Evolutionary conservation across 2,329 filamentous ascomycete species (phyloP).

Genomic region (Sporothrix schenckii): DNA sequence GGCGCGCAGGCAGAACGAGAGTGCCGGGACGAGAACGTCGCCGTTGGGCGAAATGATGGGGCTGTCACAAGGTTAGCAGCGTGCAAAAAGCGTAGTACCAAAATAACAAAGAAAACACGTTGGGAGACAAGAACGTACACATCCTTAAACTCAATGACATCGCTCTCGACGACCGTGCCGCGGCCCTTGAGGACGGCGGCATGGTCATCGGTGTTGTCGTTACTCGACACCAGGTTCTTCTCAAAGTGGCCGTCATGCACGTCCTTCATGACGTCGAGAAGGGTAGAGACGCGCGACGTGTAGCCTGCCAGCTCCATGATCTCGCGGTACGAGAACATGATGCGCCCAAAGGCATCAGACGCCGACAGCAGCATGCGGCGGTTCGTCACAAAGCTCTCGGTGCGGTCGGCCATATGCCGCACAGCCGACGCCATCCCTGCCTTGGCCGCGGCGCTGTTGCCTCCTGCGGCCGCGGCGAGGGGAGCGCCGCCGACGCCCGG

Average conservation of each 20-base stretch:
- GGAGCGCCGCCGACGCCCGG: conserved; percentile 63
- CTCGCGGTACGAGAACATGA: conserved; percentile 98
- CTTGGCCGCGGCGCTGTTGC: not conserved
- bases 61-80: conserved; percentile 40
- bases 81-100: not conserved
- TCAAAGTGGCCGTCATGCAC: conserved; percentile 88
- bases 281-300: conserved; percentile 85
- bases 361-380: conserved; percentile 87
- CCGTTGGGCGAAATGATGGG: conserved; percentile 97
- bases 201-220: conserved; percentile 77
- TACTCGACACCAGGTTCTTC: conserved; percentile 93
- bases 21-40: conserved; percentile 80
- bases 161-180: conserved; percentile 78
- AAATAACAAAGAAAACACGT: not conserved
- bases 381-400: conserved; percentile 88
- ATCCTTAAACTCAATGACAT: conserved; percentile 80
- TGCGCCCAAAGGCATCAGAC: conserved; percentile 90
- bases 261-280: conserved; percentile 93
- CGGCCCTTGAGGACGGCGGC: conserved; percentile 80
- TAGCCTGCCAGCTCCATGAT: conserved; percentile 95
- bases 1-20: conserved; percentile 83
- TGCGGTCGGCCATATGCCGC: conserved; percentile 68
- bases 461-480: conserved; percentile 18
- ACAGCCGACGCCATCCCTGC: conserved; percentile 2
- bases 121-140: conserved; percentile 57